A percentile compares a stretch with the other conserved stretches of the same genome.
These are phyloP conservation scores for Elaeagnus macrophylla DNA, from an alignment of 306 rosid species.

Conservation along the genomic window DNA sequence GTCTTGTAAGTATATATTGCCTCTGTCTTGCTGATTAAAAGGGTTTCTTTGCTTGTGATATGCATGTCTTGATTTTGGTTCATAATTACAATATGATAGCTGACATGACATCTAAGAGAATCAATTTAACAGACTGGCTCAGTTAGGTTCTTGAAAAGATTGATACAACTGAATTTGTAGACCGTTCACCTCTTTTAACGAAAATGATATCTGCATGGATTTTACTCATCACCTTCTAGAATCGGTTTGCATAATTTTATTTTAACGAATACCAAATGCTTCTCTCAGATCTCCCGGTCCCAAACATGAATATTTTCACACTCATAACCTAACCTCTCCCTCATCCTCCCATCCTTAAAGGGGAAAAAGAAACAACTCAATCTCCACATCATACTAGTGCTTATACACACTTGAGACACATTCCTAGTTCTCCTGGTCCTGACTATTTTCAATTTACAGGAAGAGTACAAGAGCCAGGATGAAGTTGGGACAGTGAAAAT, in stretches of 20 bases:
- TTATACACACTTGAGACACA: background rate
- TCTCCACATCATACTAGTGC: background rate
- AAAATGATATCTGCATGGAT: too few species aligned
- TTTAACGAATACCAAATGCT: too few species aligned
- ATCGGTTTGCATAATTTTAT: too few species aligned
- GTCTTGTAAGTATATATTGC: background rate
- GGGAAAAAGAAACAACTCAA: background rate
- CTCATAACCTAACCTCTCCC: too few species aligned
- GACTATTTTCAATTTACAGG: background rate
- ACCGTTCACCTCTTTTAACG: too few species aligned
- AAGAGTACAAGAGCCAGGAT: constrained; percentile 1
- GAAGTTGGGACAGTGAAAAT: background rate
- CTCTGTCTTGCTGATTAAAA: background rate
- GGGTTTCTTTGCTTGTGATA: background rate
- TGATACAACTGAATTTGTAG: too few species aligned
- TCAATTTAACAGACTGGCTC: too few species aligned
- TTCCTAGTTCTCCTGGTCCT: background rate
- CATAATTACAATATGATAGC: background rate
- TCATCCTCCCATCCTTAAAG: background rate
- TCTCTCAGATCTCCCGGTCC: too few species aligned
- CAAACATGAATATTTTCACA: too few species aligned
- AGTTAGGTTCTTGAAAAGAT: too few species aligned
- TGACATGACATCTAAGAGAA: too few species aligned
- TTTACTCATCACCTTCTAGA: too few species aligned
- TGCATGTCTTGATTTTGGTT: background rate